phyloP scores from a whole-genome alignment of 2,329 filamentous ascomycete species.

The Aureobasidium sp. region DNA sequence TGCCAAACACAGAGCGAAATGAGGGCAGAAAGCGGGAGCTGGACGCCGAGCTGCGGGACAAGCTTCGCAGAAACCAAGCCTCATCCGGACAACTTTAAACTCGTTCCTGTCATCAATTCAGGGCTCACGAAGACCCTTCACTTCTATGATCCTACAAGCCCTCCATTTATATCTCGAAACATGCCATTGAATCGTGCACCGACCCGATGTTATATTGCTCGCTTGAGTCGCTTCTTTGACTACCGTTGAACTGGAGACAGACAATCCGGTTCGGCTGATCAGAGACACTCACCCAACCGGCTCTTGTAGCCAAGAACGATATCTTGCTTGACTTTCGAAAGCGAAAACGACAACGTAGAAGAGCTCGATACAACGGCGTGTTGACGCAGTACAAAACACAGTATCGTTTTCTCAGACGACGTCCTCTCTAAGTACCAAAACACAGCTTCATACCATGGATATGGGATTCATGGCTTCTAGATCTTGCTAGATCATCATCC shows the following conservation, averaged over 20 bases:
- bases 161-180: not conserved
- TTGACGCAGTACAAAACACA: constrained; percentile 1
- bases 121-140: not conserved
- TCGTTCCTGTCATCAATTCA: not conserved
- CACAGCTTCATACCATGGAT: not conserved
- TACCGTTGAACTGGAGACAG: not conserved
- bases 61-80: not conserved
- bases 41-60: not conserved
- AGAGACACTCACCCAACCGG: not conserved
- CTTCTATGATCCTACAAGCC: not conserved
- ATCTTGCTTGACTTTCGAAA: not conserved
- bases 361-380: not conserved
- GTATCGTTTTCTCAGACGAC: not conserved
- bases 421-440: not conserved
- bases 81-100: not conserved
- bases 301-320: not conserved
- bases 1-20: not conserved
- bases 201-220: not conserved
- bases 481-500: not conserved
- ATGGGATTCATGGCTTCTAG: not conserved
- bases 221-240: not conserved
- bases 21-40: not conserved
- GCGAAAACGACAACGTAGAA: not conserved
- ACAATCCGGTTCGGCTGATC: not conserved
- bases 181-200: not conserved